Base-by-base conservation (phyloP, 768 basidiomycete genomes). In the Stropharia rugosoannulata region DNA sequence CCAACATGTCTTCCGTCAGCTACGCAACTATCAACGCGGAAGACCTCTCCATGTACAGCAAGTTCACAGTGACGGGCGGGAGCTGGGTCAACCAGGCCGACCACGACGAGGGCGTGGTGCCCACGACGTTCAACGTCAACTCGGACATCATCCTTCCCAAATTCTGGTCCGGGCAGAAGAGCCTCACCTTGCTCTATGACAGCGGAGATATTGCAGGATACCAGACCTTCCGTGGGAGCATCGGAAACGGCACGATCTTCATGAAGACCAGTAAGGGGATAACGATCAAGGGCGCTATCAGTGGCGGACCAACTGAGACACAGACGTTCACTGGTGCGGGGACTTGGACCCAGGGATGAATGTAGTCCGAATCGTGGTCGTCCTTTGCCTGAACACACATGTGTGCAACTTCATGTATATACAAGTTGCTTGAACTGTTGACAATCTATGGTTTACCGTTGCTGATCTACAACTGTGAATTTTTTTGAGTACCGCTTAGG, bases 91-190 rank as follows among this genome's bases (percentile, higher is more conserved):
- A 51, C 49, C 49, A 29, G n/a, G 38, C 13, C 35, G 49, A 51
- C 49, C 49, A 36, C 49, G 35, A 38, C 49, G 49, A 51, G 32
- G 49, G 49, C 12, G 8, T 16, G 29, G 49, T 51, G 1, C 27
- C 49, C 15, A 40, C 36, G 9, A 36, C 49, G 11, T 51, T 39
- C 35, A 51, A 36, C 49, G 49, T 37, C 35, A 51, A 51, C 19
- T 51, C 49, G n/a, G 49, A 51, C 49, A 36, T 51, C 81, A 80
- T 36, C 16, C 58, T 85, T 83, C 83, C 84, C 85, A 38, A 83
- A 68, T 64, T 86, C 82, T 51, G 84, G 60, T n/a, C 84, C 81
- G 15, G 4, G 1, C 12, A 48, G 1, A 48, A 29, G 46, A 19
- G 10, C 4, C 3, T 41, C 11, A 41, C 40, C 8, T 9, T 41